A percentile compares a stretch with the other conserved stretches of the same genome.
Evolutionary conservation across 768 basidiomycete genomes (phyloP).

Genomic region (Termitomyces sp.): DNA sequence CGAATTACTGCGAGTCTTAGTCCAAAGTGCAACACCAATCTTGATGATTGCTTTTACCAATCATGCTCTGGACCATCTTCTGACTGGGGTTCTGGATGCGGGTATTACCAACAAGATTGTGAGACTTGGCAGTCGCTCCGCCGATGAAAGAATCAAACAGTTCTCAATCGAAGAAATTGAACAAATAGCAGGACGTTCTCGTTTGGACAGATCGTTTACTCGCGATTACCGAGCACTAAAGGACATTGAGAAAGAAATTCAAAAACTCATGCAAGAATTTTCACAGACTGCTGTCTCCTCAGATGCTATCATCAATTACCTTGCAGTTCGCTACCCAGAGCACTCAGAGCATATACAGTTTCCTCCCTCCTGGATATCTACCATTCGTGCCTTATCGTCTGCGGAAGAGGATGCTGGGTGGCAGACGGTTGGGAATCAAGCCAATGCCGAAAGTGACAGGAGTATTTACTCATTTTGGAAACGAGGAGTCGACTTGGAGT

Average conservation of each 20-base stretch:
- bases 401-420: conserved; percentile 22
- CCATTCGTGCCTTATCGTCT: conserved; percentile 3
- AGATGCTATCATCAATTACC: conserved; percentile 32
- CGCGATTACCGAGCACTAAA: conserved; percentile 35
- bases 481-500: conserved; percentile 38
- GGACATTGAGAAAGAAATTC: conserved; percentile 39
- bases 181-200: conserved; percentile 31
- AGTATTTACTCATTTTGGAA: conserved; percentile 50
- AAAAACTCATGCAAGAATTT: conserved; percentile 36
- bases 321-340: conserved; percentile 41
- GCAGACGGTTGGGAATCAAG: conserved; percentile 23
- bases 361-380: conserved; percentile 46
- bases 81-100: conserved; percentile 58
- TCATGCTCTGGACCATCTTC: conserved; percentile 73
- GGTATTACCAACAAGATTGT: conserved; percentile 58
- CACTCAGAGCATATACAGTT: conserved; percentile 33
- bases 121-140: conserved; percentile 61
- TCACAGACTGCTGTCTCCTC: conserved; percentile 26
- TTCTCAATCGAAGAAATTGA: conserved; percentile 61
- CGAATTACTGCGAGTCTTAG: conserved; percentile 63
- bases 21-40: conserved; percentile 46
- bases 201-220: conserved; percentile 29
- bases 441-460: conserved; percentile 16
- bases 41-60: conserved; percentile 63
- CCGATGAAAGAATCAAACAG: conserved; percentile 53